Percentiles rank a stretch among this genome's conserved stretches.
phyloP scores from a whole-genome alignment of 2,329 filamentous ascomycete genomes.

The Aspergillus latus region DNA sequence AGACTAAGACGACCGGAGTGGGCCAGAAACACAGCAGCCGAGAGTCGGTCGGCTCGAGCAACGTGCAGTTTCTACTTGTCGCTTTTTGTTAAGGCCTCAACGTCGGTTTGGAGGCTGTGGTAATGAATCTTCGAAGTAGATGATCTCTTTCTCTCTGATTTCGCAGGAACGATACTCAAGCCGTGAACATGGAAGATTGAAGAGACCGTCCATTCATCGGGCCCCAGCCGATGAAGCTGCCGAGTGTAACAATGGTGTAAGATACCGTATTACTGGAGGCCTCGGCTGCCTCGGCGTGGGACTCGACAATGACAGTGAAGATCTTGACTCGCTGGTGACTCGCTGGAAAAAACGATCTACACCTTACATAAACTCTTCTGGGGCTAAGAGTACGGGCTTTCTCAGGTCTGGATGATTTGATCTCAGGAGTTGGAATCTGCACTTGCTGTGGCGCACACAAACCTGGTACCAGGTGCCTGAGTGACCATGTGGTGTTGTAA shows the following conservation, averaged over 20 bases:
- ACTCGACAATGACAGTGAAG: neutral
- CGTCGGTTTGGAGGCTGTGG: neutral
- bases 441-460: no score
- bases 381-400: neutral
- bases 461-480: no score
- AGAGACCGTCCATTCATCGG: neutral
- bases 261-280: slow-evolving; percentile 27
- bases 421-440: neutral
- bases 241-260: slow-evolving; percentile 21
- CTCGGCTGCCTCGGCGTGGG: slow-evolving; percentile 25
- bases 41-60: slow-evolving; percentile 4
- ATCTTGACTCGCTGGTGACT: neutral
- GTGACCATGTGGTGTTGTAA: no score
- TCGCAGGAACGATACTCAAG: neutral
- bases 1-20: neutral
- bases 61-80: neutral
- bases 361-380: neutral
- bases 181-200: no score
- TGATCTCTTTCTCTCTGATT: neutral
- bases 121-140: neutral
- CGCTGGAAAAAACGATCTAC: neutral
- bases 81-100: neutral
- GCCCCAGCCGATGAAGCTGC: neutral
- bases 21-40: slow-evolving; percentile 10
- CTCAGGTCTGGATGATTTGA: neutral